A percentile compares a stretch with the other conserved stretches of the same genome.
These are phyloP conservation scores for Triglochin maritima DNA, from an alignment of 106 monocot genomes.

Conservation along the genomic window DNA sequence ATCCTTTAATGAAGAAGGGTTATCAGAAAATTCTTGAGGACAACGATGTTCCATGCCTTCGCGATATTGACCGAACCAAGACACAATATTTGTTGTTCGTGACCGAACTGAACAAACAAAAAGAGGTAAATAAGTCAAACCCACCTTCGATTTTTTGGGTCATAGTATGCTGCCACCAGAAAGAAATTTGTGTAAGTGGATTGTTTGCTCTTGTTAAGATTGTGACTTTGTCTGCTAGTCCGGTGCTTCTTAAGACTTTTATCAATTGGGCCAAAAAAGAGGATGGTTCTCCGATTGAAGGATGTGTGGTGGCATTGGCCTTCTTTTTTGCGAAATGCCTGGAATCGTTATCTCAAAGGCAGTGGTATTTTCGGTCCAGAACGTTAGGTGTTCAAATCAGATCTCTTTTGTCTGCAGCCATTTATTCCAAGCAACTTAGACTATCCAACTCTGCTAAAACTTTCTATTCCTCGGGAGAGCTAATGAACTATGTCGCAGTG, in stretches of 20 bases:
- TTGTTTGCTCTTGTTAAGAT: conserved; percentile 75
- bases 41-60: conserved; percentile 49
- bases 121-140: conserved; percentile 3
- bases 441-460: conserved; percentile 49
- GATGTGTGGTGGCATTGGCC: conserved; percentile 45
- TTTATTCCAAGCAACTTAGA: conserved; percentile 58
- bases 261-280: conserved; percentile 41
- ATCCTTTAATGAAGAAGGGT: conserved; percentile 59
- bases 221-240: conserved; percentile 43
- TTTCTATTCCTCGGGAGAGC: conserved; percentile 68
- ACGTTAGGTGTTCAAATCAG: conserved; percentile 64
- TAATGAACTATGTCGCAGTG: conserved; percentile 84
- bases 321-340: conserved; percentile 62
- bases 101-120: conserved; percentile 24
- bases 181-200: conserved; percentile 48
- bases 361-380: conserved; percentile 78
- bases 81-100: conserved; percentile 34
- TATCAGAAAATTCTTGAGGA: conserved; percentile 52
- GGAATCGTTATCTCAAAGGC: conserved; percentile 89
- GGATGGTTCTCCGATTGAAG: conserved; percentile 43
- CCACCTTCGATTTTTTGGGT: conserved; percentile 42
- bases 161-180: conserved; percentile 51
- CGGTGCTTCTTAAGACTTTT: conserved; percentile 64
- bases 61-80: conserved; percentile 34
- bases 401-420: conserved; percentile 71